phyloP scores from a whole-genome alignment of 2,329 filamentous ascomycete species.

The Sarocladium brachiariae region DNA sequence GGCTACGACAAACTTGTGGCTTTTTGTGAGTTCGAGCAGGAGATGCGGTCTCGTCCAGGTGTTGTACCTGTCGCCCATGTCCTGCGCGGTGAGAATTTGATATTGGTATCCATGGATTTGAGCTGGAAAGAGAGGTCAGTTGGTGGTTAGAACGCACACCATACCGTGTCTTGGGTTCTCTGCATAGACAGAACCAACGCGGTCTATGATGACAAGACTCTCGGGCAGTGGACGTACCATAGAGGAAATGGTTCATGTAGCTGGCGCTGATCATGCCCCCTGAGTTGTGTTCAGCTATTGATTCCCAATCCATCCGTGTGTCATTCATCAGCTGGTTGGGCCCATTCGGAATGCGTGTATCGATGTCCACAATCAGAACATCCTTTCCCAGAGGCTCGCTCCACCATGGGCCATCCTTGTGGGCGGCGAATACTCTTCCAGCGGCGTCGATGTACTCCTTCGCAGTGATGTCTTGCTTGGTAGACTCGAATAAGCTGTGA shows the following conservation, averaged over 20 bases:
- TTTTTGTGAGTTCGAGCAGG: constrained; percentile 29
- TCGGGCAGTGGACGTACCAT: constrained; percentile 31
- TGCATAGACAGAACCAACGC: not conserved
- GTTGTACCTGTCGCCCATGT: constrained; percentile 31
- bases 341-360: not conserved
- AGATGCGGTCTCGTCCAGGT: constrained; percentile 38
- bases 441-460: too few relatives aligned
- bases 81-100: constrained; percentile 36
- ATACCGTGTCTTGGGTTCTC: not conserved
- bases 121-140: constrained; percentile 14
- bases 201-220: constrained; percentile 13
- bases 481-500: too few relatives aligned
- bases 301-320: not conserved
- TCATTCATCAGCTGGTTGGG: not conserved
- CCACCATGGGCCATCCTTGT: not conserved
- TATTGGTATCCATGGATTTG: constrained; percentile 43
- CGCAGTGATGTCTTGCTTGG: too few relatives aligned
- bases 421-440: too few relatives aligned
- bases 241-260: constrained; percentile 20
- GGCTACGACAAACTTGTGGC: constrained; percentile 35
- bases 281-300: not conserved
- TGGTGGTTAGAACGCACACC: constrained; percentile 20
- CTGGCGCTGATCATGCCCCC: constrained; percentile 16
- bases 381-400: not conserved
- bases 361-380: constrained; percentile 10